Base-by-base conservation (phyloP, 2,329 filamentous ascomycete species). In the Hypoxylon sp. region DNA sequence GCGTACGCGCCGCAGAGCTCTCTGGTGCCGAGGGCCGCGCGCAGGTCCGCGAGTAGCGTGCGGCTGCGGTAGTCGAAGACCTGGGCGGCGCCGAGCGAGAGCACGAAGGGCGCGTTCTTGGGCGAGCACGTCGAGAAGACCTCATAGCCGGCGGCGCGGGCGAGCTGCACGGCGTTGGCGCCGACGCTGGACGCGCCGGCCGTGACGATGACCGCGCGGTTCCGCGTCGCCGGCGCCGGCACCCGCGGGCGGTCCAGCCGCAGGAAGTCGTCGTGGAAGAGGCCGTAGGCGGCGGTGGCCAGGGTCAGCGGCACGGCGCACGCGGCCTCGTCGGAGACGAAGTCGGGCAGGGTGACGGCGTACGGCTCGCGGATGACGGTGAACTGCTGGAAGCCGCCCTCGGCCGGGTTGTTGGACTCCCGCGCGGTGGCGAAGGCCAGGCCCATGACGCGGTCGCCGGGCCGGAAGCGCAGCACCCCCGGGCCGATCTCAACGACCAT, bases 131-230 rank as follows among this genome's bases (percentile, higher is more conserved):
- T 79, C 3, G 76, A 68, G 17, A 78, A 54, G 3, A 83, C 78
- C 10, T 76, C 69, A 56, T 78, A 80, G 3, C 79, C 80, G 4
- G 76, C 72, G 1, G 74, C 75, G 1, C 69, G 67, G 10, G 76
- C 74, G 0, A 82, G 73, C 58, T 82, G 80, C 21, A 81, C 76
- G 2, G 76, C 78, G 48, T 74, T 77, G 61, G 72, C 73, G 2
- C 80, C 80, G 1, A 81, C 78, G 38, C 70, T 74, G 2, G 76
- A 75, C 0, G 79, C 75, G 4, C 81, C 83, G 18, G 79, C 81
- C 75, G 63, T 55, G 75, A 83, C n/a, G 9, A 83, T 67, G 4
- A 84, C 63, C 0, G 79, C 31, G 41, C 71, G 58, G 20, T 60
- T 55, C 20, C 53, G 54, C 4, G 59, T 53, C 23, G 57, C 15